Evolutionary conservation across 306 rosid genomes (phyloP).

Genomic region (Pyrus communis): DNA sequence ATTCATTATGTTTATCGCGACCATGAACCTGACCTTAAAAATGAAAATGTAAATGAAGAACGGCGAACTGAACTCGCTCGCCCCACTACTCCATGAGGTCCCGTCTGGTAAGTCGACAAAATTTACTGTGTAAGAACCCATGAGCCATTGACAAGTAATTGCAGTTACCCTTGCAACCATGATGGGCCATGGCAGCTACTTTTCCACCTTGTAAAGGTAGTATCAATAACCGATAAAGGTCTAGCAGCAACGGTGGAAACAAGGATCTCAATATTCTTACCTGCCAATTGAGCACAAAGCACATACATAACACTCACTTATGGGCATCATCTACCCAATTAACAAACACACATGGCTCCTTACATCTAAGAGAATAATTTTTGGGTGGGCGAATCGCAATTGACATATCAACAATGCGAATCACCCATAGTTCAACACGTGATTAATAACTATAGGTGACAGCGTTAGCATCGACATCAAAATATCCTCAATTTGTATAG

Average conservation of each 20-base stretch:
- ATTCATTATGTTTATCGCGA: neutral
- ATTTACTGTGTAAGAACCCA: constrained; percentile 78
- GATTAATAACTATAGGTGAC: too few species aligned
- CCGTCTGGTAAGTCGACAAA: constrained; percentile 62
- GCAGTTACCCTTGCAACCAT: constrained; percentile 99
- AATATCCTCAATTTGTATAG: too few species aligned
- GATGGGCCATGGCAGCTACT: constrained; percentile 47
- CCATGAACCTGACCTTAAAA: neutral
- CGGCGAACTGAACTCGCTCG: neutral
- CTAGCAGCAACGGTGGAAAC: constrained; percentile 79
- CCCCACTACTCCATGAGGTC: constrained; percentile 31
- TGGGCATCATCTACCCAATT: neutral
- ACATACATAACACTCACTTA: neutral
- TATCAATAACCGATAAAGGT: constrained; percentile 62
- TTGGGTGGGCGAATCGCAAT: too few species aligned
- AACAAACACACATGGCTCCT: neutral
- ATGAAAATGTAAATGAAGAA: neutral
- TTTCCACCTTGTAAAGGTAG: constrained; percentile 73
- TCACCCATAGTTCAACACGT: too few species aligned
- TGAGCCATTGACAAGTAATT: constrained; percentile 88
- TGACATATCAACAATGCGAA: too few species aligned
- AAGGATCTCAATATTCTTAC: constrained; percentile 61
- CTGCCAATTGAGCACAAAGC: constrained; percentile 20
- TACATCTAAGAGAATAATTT: neutral
- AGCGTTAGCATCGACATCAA: too few species aligned